Evolutionary conservation across 1,139 yeast genomes (phyloP).

Genomic region (Debaryomyces fabryi): DNA sequence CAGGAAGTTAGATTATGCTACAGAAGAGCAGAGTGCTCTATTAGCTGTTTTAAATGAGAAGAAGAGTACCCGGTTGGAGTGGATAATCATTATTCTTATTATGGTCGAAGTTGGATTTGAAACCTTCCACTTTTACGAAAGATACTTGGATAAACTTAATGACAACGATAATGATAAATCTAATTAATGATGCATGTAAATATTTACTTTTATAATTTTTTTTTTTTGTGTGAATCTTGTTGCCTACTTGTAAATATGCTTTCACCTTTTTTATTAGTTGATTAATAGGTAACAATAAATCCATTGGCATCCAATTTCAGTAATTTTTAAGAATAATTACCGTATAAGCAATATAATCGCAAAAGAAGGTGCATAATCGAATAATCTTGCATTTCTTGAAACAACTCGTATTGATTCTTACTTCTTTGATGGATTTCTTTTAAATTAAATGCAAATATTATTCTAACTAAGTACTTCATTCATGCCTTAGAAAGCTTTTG

Average conservation of each 20-base stretch:
- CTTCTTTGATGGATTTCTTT: neutral
- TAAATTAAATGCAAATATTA: neutral
- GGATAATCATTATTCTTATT: constrained; percentile 83
- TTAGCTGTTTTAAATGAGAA: constrained; percentile 75
- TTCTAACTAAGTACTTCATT: neutral
- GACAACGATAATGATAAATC: neutral
- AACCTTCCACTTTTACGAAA: constrained; percentile 51
- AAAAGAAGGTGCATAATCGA: neutral
- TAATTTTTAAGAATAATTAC: neutral
- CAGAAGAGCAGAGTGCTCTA: constrained; percentile 82
- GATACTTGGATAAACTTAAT: constrained; percentile 14
- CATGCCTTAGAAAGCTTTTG: neutral
- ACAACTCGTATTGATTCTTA: neutral
- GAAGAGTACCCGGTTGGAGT: constrained; percentile 75
- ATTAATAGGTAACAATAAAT: neutral
- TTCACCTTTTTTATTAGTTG: neutral
- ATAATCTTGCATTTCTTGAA: neutral
- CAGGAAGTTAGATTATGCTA: constrained; percentile 83
- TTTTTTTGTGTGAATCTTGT: neutral
- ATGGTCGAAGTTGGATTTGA: constrained; percentile 86
- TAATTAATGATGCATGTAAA: neutral
- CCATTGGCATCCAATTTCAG: neutral
- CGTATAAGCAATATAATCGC: neutral
- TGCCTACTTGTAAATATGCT: neutral
- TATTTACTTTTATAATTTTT: neutral